Evolutionary conservation across 2,329 filamentous ascomycete species (phyloP).

Genomic region (Mycogone perniciosa): DNA sequence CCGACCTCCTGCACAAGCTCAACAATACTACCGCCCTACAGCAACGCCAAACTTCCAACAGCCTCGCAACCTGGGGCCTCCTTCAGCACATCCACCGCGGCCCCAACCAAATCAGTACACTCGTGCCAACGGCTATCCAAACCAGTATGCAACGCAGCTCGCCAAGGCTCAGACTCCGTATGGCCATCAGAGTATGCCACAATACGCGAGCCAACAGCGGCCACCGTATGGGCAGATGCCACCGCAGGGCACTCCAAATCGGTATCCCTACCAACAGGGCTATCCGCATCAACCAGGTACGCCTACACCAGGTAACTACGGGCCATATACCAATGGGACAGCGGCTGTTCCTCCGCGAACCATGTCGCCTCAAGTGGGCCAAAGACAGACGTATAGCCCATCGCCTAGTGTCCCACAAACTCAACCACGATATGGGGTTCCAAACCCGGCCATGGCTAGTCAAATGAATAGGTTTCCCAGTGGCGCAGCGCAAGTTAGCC

Average conservation of each 20-base stretch:
- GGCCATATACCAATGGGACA: constrained; percentile 37
- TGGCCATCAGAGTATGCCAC: constrained; percentile 43
- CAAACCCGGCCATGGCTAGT: constrained; percentile 23
- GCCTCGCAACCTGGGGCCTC: constrained; percentile 28
- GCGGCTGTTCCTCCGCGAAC: constrained; percentile 34
- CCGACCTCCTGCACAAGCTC: constrained; percentile 38
- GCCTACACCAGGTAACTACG: constrained; percentile 31
- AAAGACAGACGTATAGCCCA: constrained; percentile 33
- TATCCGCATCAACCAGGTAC: constrained; percentile 33
- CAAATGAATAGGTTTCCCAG: constrained; percentile 31
- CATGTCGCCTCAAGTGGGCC: constrained; percentile 39
- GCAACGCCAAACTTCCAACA: constrained; percentile 39
- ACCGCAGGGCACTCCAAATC: constrained; percentile 36
- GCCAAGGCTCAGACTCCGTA: constrained; percentile 48
- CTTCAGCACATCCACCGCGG: constrained; percentile 26
- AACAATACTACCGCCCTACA: constrained; percentile 39
- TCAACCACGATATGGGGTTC: constrained; percentile 26
- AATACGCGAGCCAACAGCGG: constrained; percentile 42
- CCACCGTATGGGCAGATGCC: constrained; percentile 37
- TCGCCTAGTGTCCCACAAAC: constrained; percentile 32
- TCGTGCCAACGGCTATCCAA: constrained; percentile 41
- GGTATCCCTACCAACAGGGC: constrained; percentile 35
- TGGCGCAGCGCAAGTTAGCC: constrained; percentile 23
- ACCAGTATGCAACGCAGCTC: constrained; percentile 43
- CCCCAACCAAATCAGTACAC: constrained; percentile 44